A percentile compares a stretch with the other conserved stretches of the same genome.
These are phyloP conservation scores for Periconia sp. DNA, from an alignment of 2,329 filamentous ascomycete genomes.

Conservation along the genomic window DNA sequence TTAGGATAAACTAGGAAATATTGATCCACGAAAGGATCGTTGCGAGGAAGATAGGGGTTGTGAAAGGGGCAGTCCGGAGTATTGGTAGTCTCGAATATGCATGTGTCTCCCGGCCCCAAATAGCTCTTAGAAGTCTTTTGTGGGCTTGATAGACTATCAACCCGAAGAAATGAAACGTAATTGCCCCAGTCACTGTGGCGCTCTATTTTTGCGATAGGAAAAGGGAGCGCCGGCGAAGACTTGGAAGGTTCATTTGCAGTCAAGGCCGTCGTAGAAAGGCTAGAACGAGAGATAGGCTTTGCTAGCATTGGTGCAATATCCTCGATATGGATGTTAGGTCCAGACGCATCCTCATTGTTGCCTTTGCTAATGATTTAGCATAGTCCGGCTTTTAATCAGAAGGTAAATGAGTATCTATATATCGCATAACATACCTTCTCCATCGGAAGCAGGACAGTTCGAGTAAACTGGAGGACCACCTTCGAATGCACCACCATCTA, in stretches of 20 bases:
- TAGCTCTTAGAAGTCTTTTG: no score
- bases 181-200: conserved; percentile 28
- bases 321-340: neutral
- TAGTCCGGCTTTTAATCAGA: neutral
- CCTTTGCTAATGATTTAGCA: no score
- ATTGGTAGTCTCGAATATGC: conserved; percentile 19
- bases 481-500: no score
- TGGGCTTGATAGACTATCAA: conserved; percentile 21
- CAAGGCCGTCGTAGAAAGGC: neutral
- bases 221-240: neutral
- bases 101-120: no score
- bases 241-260: neutral
- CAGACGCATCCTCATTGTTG: neutral
- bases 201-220: conserved; percentile 11
- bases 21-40: conserved; percentile 24
- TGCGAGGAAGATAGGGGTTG: conserved; percentile 20
- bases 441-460: no score
- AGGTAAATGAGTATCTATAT: neutral
- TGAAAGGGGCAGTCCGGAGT: conserved; percentile 31
- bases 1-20: conserved; percentile 27
- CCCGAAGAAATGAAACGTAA: conserved; percentile 14
- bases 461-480: no score
- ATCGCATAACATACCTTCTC: no score
- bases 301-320: no score
- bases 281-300: no score